phyloP scores from a whole-genome alignment of 2,329 filamentous ascomycete species.

The Cryphonectria naterciae region DNA sequence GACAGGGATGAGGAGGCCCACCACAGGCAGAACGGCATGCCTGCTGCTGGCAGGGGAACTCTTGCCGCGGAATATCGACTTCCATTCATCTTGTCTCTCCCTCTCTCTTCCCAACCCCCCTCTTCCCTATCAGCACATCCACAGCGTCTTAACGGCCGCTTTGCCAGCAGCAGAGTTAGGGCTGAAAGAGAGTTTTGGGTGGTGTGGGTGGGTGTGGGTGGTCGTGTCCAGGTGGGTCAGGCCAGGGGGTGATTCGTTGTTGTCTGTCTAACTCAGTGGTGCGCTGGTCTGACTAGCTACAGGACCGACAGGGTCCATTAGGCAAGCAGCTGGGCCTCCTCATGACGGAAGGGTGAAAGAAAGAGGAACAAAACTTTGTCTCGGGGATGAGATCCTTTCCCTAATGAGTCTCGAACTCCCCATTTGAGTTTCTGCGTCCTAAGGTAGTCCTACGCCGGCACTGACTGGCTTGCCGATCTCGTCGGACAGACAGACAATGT shows the following conservation, averaged over 20 bases:
- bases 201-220: not conserved
- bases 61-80: not conserved
- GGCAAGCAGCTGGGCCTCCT: not conserved
- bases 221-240: not conserved
- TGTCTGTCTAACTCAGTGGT: not conserved
- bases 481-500: not conserved
- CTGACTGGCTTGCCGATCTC: not conserved
- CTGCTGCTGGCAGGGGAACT: not conserved
- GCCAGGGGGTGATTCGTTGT: not conserved
- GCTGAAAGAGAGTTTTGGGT: not conserved
- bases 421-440: not conserved
- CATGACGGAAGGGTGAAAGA: not conserved
- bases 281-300: slow-evolving; percentile 16
- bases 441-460: not conserved
- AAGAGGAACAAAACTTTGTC: not conserved
- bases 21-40: not conserved
- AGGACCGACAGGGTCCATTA: not conserved
- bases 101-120: not conserved
- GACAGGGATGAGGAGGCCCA: not conserved
- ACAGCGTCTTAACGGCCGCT: not conserved
- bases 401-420: not conserved
- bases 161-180: slow-evolving; percentile 2
- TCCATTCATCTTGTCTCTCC: not conserved
- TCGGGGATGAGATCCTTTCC: not conserved
- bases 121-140: not conserved